These are phyloP conservation scores for Populus hybrid DNA, from an alignment of 441 rosid genomes.

Conservation along the genomic window DNA sequence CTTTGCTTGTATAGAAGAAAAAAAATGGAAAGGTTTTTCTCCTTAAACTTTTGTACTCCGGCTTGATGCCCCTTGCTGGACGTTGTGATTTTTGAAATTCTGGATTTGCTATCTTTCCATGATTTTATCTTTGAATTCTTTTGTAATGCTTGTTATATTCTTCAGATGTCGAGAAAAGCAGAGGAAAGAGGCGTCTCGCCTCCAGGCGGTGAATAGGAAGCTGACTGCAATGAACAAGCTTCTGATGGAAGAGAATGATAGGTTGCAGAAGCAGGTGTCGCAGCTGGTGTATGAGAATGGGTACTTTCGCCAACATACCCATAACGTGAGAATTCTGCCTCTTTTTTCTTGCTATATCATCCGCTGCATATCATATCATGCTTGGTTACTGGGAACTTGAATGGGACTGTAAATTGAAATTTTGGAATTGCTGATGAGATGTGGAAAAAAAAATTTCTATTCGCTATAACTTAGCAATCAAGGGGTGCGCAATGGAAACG, in stretches of 20 bases:
- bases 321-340: conserved; percentile 49
- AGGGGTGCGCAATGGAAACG: neutral
- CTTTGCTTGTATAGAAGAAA: neutral
- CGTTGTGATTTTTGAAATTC: neutral
- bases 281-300: conserved; percentile 94
- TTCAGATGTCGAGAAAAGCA: conserved; percentile 96
- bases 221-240: conserved; percentile 96
- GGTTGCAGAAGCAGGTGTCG: conserved; percentile 99
- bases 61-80: neutral
- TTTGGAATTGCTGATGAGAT: neutral
- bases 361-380: neutral
- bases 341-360: neutral
- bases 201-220: conserved; percentile 93
- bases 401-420: neutral
- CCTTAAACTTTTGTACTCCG: neutral
- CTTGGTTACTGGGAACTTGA: conserved; percentile 1
- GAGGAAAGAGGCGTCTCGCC: conserved; percentile 96
- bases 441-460: neutral
- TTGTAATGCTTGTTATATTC: neutral
- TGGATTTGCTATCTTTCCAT: neutral
- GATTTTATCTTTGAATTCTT: neutral
- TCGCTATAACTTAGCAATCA: neutral
- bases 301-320: conserved; percentile 90
- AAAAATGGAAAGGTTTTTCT: neutral
- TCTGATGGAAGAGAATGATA: conserved; percentile 96